phyloP scores from a whole-genome alignment of 179 eudicot genomes.

The Actinidia chinensis region DNA sequence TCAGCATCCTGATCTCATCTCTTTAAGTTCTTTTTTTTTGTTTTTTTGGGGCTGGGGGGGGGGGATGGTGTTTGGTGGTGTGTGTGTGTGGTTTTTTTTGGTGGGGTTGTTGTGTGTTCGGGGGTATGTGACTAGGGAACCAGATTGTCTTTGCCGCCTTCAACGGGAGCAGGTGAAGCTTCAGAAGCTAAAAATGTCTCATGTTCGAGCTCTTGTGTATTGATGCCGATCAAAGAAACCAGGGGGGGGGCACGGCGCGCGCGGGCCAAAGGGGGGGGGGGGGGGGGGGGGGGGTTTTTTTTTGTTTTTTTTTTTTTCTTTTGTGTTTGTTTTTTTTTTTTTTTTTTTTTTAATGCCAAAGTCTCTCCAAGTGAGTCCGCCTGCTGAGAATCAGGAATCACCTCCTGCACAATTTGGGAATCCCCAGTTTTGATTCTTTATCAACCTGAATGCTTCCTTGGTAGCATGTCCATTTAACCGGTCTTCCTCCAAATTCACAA shows the following conservation, averaged over 20 bases:
- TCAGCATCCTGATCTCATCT: slow-evolving; percentile 21
- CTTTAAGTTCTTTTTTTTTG: no score
- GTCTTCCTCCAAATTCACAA: slow-evolving; percentile 13
- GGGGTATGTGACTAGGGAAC: no score
- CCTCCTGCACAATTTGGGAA: slow-evolving; percentile 21
- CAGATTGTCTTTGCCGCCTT: slow-evolving; percentile 2
- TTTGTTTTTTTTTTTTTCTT: no score
- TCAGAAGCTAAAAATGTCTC: slow-evolving; percentile 22
- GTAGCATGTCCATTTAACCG: slow-evolving; percentile 14
- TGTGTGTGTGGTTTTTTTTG: no score
- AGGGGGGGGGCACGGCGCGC: no score
- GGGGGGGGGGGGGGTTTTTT: no score
- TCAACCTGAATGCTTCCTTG: slow-evolving; percentile 4
- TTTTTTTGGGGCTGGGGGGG: no score
- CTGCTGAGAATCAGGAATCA: slow-evolving; percentile 25
- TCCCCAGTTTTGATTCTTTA: slow-evolving; percentile 34
- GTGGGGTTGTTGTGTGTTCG: no score
- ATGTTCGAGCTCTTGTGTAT: slow-evolving; percentile 11
- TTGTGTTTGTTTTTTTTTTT: no score
- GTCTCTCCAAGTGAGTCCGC: slow-evolving; percentile 16
- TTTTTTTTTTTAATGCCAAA: slow-evolving; percentile 17
- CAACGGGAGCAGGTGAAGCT: neutral
- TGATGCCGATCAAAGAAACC: slow-evolving; percentile 5
- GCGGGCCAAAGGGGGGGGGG: no score
- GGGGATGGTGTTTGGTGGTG: no score